These are phyloP conservation scores for Candida koratica DNA, from an alignment of 805 yeast species.

Conservation along the genomic window DNA sequence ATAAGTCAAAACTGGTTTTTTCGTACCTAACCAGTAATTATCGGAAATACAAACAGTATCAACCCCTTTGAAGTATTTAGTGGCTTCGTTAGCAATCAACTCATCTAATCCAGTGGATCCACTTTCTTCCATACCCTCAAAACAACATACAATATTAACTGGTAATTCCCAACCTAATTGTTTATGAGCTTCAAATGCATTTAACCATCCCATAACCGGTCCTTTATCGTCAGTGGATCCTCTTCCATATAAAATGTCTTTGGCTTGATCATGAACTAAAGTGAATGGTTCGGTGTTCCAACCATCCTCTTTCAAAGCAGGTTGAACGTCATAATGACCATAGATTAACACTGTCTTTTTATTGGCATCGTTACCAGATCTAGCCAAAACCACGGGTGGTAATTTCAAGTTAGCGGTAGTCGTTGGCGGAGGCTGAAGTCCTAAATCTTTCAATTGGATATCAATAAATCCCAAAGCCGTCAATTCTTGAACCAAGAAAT, in stretches of 20 bases:
- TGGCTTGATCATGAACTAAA: conserved; percentile 54
- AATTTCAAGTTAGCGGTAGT: conserved; percentile 59
- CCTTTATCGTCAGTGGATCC: conserved; percentile 98
- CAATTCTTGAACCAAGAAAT: conserved; percentile 70
- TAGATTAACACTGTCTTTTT: conserved; percentile 89
- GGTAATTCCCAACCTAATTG: conserved; percentile 85
- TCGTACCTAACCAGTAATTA: conserved; percentile 98
- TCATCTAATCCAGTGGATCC: conserved; percentile 91
- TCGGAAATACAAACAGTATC: conserved; percentile 96
- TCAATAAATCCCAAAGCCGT: conserved; percentile 73
- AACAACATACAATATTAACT: conserved; percentile 86
- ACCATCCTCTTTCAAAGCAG: conserved; percentile 88
- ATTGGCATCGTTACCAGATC: conserved; percentile 73
- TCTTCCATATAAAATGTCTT: conserved; percentile 77
- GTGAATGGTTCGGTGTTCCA: conserved; percentile 93
- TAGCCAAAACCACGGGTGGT: conserved; percentile 93
- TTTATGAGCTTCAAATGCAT: conserved; percentile 85
- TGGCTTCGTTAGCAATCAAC: conserved; percentile 75
- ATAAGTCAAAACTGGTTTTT: conserved; percentile 93
- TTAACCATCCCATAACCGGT: conserved; percentile 96
- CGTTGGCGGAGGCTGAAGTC: conserved; percentile 92
- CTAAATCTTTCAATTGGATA: conserved; percentile 76
- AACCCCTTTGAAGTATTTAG: conserved; percentile 75
- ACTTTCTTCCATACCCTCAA: conserved; percentile 99
- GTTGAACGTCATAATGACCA: conserved; percentile 99